Base-by-base conservation (phyloP, 1,284 basidiomycete genomes). In the Heliocybe sulcata region DNA sequence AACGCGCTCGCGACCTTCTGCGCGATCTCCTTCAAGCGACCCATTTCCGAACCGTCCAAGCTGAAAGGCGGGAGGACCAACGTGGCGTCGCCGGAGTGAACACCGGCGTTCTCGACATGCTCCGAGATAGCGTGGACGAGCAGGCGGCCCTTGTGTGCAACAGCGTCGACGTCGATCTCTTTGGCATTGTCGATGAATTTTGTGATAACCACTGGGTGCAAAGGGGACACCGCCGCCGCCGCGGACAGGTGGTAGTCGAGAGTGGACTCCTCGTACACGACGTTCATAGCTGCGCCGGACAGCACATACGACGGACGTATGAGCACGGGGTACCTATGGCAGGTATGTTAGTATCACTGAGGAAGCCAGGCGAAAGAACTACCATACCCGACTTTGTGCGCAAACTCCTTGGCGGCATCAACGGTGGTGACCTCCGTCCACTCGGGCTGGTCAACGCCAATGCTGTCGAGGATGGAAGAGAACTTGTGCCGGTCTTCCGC, bases 401-500 rank as follows among this genome's bases (percentile, higher is more conserved):
- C 93, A 61, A 99, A 99, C 55, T 83, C 83, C 76, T 97, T 96
- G 53, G 97, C 97, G 55, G 90, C 87, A 35, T 90, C 87, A 52
- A 99, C 77, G 45, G 85, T 90, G 2, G 91, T 89, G 35, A 92
- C 94, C 70, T 99, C 97, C 27, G 82, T 79, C 97, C 97, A 99
- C 60, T 91, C 91, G 10, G 96, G 97, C 71, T 99, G 97, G 70
- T 99, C 97, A 54, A 99, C 92, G 54, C 92, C 93, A 63, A 98
- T 89, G 61, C 84, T 87, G 72, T 99, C 97, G 45, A 99, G 83
- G 58, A 98, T 90, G 52, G 88, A 87, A 10, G 94, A 98, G 82
- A 99, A 99, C 75, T 99, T 99, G 82, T 99, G 94, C 60, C 97
- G 88, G 75, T 99, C 96, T 74, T 99, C 97, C 50, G 97, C 97